These are phyloP conservation scores for Coffea eugenioides DNA, from an alignment of 257 asterid species.

Conservation along the genomic window DNA sequence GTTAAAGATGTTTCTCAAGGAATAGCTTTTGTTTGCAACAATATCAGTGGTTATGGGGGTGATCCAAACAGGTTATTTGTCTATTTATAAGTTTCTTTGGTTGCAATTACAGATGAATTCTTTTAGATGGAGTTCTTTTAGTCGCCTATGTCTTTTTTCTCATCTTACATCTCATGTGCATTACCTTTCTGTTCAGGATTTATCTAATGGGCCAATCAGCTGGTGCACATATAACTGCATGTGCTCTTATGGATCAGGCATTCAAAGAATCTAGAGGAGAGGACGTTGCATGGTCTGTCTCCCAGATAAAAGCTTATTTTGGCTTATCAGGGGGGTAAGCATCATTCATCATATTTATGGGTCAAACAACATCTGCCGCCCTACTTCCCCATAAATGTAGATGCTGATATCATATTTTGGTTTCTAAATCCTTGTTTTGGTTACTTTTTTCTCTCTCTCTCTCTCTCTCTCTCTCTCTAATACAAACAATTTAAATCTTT, in stretches of 20 bases:
- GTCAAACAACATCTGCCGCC: not conserved
- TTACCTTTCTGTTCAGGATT: conserved; percentile 46
- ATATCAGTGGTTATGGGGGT: conserved; percentile 75
- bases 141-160: not conserved
- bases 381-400: not conserved
- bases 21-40: conserved; percentile 64
- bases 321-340: conserved; percentile 98
- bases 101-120: not conserved
- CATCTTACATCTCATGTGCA: conserved; percentile 4
- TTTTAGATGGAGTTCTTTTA: not conserved
- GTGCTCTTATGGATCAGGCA: conserved; percentile 87
- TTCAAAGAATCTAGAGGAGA: conserved; percentile 73
- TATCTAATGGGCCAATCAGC: conserved; percentile 98
- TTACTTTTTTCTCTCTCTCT: no score
- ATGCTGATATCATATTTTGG: not conserved
- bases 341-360: conserved; percentile 5
- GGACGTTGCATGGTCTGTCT: conserved; percentile 71
- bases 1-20: conserved; percentile 78
- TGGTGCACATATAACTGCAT: conserved; percentile 95
- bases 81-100: not conserved
- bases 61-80: conserved; percentile 71
- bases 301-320: conserved; percentile 90
- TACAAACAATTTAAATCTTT: not conserved
- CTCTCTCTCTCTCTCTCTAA: no score
- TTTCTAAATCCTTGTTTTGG: not conserved